Percentiles rank a stretch among this genome's conserved stretches.
Evolutionary conservation across 352 stramenopile species (phyloP).

Genomic region (Globisporangium acanthophoron): DNA sequence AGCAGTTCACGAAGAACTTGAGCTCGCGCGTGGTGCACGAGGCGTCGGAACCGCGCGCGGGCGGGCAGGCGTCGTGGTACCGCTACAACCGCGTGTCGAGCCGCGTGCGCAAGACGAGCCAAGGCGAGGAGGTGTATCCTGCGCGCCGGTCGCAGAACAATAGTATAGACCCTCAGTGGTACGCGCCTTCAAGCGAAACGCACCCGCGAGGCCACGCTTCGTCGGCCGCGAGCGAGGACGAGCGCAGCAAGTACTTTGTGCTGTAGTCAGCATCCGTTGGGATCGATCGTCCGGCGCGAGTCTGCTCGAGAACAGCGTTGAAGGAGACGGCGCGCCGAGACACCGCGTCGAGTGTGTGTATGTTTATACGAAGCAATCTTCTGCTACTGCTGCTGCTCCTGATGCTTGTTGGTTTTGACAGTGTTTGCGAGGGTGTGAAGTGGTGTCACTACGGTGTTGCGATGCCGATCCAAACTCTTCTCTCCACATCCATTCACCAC

Average conservation of each 20-base stretch:
- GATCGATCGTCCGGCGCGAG: not conserved
- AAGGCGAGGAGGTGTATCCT: slow-evolving; percentile 38
- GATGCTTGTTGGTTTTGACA: not conserved
- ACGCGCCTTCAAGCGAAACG: slow-evolving; percentile 15
- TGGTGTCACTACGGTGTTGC: too few species aligned
- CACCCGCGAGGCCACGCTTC: slow-evolving; percentile 29
- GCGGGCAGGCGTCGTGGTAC: slow-evolving; percentile 58
- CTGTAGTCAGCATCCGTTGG: slow-evolving; percentile 26
- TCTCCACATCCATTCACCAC: not conserved
- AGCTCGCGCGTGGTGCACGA: slow-evolving; percentile 73
- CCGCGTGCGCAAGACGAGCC: slow-evolving; percentile 55
- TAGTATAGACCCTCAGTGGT: slow-evolving; percentile 46
- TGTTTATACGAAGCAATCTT: not conserved
- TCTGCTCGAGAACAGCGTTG: not conserved
- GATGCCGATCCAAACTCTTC: too few species aligned
- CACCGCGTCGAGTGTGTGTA: not conserved
- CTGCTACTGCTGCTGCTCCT: not conserved
- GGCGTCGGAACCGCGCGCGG: slow-evolving; percentile 30
- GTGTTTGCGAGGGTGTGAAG: not conserved
- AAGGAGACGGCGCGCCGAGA: not conserved
- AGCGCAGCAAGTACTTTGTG: slow-evolving; percentile 83
- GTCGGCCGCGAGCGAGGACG: slow-evolving; percentile 54
- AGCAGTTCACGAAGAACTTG: slow-evolving; percentile 81
- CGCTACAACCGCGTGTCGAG: slow-evolving; percentile 72
- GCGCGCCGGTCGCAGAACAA: slow-evolving; percentile 61